Base-by-base conservation (phyloP, 179 eudicot genomes). In the Vitellaria paradoxa region DNA sequence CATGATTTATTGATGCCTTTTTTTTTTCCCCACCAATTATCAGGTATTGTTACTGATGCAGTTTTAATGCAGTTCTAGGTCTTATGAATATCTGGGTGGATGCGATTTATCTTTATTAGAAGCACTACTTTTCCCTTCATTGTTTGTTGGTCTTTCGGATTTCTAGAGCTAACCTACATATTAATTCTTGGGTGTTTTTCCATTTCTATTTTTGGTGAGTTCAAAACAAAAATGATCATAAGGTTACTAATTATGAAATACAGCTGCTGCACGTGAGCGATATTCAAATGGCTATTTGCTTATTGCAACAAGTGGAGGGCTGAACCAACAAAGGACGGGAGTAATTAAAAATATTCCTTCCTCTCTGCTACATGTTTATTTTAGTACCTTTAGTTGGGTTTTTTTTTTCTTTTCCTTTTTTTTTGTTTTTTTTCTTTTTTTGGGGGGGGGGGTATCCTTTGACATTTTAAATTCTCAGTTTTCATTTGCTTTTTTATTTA, bases 251-350 rank as follows among this genome's bases (percentile, higher is more conserved):
- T 71, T 68, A 24, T 88, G 82, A 75, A 66, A 78, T 79, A 75
- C 77, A 93, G 98, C 99, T 86, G 87, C 91, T 78, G 82, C 87
- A n/a, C 88, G 85, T 64, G 89, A 91, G 83, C 81, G 79, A 73
- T 74, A 63, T 72, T 89, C 96, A 68, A 96, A 91, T 85, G 99
- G 99, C 75, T 96, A 90, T 80, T 81, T 96, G 78, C 99, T 96
- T 74, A 93, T 96, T 86, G 99, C 96, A 37, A 87, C 97, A 49
- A 95, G 98, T 85, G 99, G 99, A 79, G 99, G 99, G 72, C 82
- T 93, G 71, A 96, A 96, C 84, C 99, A 93, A 84, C 97, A 96
- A 85, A 86, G 97, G 78, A 93, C 93, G n/a, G 98, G 99, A 86
- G 99, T 96, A 88, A 86, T 93, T 86, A 49, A 55, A 76, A 52